Base-by-base conservation (phyloP, 768 basidiomycete genomes). In the Cyathus striatus region DNA sequence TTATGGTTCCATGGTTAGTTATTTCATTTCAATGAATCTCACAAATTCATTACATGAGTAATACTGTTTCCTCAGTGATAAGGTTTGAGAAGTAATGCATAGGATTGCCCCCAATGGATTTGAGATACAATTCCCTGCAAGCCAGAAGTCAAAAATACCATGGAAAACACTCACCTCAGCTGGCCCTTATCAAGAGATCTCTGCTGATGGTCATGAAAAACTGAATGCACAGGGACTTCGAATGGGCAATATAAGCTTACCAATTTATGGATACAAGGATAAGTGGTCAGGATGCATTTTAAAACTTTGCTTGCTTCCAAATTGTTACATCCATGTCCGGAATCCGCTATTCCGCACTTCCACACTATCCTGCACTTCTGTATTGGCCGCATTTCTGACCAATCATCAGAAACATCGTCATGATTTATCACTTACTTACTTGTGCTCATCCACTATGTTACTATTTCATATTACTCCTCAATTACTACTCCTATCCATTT, bases 151-250 rank as follows among this genome's bases (percentile, higher is more conserved):
- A 14, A 3, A 14, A 13, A 27, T 47, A 13, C 34, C 26, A 25
- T 45, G 41, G 20, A 42, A 37, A 23, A 24, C 47, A 33, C 30
- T 48, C 9, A 18, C 39, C 2, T 25, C 47, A 6, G 38, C 49
- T 40, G 59, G 59, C 4, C 44, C 46, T 3, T 54, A 43, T 20
- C 50, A 58, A n/a, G 55, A 61, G 41, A 36, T 58, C 9, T 41
- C 45, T n/a, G 41, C 40, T 14, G 62, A 63, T 42, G 57, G 62
- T 2, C 60, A 63, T 40, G 62, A 61, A 38, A 64, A 64, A 40
- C 48, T 63, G 6, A 49, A 44, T 5, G 38, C 42, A 0, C 50
- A 42, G 13, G 60, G 60, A 2, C 40, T 63, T 17, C 30, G 46
- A 22, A 62, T 66, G 59, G 63, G 62, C 14, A 50, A 46, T 3